phyloP scores from a whole-genome alignment of 352 stramenopile species.

The Pythium monospermum region DNA sequence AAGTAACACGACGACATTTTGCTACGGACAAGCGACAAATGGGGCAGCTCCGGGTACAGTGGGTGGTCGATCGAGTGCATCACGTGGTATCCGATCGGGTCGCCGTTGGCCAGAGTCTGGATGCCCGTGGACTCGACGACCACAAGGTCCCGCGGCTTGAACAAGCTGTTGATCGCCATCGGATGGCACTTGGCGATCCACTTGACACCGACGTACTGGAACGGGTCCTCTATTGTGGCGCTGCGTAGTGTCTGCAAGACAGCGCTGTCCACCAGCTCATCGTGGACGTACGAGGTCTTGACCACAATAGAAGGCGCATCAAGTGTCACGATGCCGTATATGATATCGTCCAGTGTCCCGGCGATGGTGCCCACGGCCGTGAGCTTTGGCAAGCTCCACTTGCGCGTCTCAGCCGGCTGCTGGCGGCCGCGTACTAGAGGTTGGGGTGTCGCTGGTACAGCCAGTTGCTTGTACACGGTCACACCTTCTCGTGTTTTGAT shows the following conservation, averaged over 20 bases:
- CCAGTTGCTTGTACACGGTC: conserved; percentile 34
- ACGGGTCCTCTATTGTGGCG: conserved; percentile 27
- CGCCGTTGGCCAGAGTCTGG: not conserved
- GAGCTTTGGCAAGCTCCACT: conserved; percentile 37
- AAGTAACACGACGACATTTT: conserved; percentile 41
- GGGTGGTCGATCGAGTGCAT: conserved; percentile 31
- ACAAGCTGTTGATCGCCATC: conserved; percentile 13
- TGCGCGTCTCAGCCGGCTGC: too few relatives aligned
- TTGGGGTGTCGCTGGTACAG: too few relatives aligned
- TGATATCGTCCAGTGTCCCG: conserved; percentile 49
- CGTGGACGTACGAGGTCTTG: conserved; percentile 21
- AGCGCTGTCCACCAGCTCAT: conserved; percentile 17
- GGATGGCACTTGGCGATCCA: conserved; percentile 15
- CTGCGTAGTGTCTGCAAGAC: conserved; percentile 35
- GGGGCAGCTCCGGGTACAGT: conserved; percentile 24
- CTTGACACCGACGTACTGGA: conserved; percentile 20
- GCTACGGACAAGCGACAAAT: conserved; percentile 34
- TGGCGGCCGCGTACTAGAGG: too few relatives aligned
- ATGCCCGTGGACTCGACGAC: conserved; percentile 47
- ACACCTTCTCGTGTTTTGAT: conserved; percentile 31
- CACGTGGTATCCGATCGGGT: conserved; percentile 30
- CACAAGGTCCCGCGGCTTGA: conserved; percentile 34
- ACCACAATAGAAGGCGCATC: conserved; percentile 31
- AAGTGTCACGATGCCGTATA: conserved; percentile 43
- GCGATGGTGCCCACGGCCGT: conserved; percentile 42